These are phyloP conservation scores for Selaginella tamariscina DNA, from an alignment of 75 land plant species.

Conservation along the genomic window DNA sequence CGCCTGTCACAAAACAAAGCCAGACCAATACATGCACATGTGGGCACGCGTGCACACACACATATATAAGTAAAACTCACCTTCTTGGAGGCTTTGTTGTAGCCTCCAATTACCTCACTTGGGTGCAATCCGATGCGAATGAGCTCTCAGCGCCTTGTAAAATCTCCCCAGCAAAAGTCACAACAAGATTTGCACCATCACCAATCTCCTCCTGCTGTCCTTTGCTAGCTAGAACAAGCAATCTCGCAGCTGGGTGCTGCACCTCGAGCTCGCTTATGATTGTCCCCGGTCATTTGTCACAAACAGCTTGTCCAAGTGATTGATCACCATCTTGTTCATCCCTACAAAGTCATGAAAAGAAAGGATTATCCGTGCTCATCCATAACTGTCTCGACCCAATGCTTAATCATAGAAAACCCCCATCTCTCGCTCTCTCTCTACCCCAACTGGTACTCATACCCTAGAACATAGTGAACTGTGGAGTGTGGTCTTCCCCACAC, in stretches of 20 bases:
- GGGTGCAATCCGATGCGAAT: constrained; percentile 93
- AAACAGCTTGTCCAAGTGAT: constrained; percentile 97
- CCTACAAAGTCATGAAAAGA: constrained; percentile 36
- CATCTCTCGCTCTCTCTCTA: no score
- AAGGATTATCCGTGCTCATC: no score
- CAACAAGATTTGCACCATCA: constrained; percentile 89
- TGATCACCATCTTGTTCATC: constrained; percentile 99
- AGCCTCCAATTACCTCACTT: constrained; percentile 91
- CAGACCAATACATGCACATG: neutral
- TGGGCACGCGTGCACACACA: no score
- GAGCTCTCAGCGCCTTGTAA: constrained; percentile 93
- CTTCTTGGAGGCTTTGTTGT: constrained; percentile 64
- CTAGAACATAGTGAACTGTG: no score
- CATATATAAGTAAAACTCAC: constrained; percentile 24
- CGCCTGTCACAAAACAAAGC: constrained; percentile 33
- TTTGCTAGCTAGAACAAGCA: constrained; percentile 81
- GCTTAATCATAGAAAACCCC: no score
- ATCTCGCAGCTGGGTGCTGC: constrained; percentile 96
- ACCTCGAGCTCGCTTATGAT: constrained; percentile 95
- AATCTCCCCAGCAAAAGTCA: constrained; percentile 93
- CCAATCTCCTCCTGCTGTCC: constrained; percentile 99
- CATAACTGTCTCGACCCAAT: no score
- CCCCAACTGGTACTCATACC: no score
- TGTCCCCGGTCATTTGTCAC: constrained; percentile 95
- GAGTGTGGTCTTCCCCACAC: no score